Evolutionary conservation across 192 early-diverging fungal species (phyloP), one percentile per base, ranked within the genome.

Genomic region (Diversispora epigaea): DNA sequence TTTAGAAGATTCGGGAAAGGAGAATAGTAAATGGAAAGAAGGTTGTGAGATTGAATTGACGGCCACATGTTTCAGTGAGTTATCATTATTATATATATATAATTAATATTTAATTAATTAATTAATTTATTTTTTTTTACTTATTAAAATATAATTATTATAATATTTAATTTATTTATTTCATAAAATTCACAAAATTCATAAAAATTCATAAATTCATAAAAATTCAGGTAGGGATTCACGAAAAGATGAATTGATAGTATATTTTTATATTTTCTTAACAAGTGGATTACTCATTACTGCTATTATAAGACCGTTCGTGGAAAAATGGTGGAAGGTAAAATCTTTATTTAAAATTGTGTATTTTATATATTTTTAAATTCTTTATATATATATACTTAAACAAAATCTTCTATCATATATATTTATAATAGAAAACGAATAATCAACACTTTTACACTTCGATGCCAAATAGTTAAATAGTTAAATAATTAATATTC

Each of bases 1-100:
- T 12, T 40, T 50, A 12, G 49, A 8, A 12, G 49, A 50, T 50
- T 32, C 25, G 25, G 25, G 50, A 52, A 52, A 52, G 4, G 56
- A 40, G 17, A 46, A 52, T 47, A 6, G n/a, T 52, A 68, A 21
- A 22, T 19, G 22, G 7, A 52, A 68, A 32, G 49, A 68, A 25
- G 49, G 19, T 10, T 68, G 67, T 25, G 67, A 52, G 12, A 68
- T 52, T 15, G 21, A 66, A 46, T 11, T 66, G 3, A 66, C 40
- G 39, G 64, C 67, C 15, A 68, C 45, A 32, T 68, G 67, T 52
- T 68, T 68, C 49, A n/a, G 67, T 68, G 49, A 49, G 67, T 68
- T 14, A 17, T 47, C 4, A 1, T 50, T 68, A n/a, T n/a, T n/a
- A n/a, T n/a, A n/a, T n/a, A n/a, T n/a, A n/a, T n/a, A 39, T 61